These are phyloP conservation scores for Aurinia saxatilis DNA, from an alignment of 345 rosid genomes.

Conservation along the genomic window DNA sequence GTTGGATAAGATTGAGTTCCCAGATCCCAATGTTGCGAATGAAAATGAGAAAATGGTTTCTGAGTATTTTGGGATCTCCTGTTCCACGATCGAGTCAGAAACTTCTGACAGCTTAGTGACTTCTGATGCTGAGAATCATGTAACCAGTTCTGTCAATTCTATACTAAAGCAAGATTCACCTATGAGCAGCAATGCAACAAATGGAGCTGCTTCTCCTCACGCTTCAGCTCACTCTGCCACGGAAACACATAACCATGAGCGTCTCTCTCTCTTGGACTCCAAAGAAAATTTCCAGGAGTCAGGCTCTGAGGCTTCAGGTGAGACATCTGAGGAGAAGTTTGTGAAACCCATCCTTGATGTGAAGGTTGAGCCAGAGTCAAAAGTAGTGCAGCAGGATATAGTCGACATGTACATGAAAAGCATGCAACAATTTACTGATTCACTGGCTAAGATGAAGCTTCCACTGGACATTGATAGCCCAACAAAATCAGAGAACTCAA, in stretches of 20 bases:
- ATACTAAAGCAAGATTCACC: conserved; percentile 62
- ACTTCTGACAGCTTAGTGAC: conserved; percentile 56
- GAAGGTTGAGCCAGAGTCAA: conserved; percentile 66
- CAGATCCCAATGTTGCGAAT: conserved; percentile 83
- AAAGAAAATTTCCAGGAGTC: conserved; percentile 36
- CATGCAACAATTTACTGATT: conserved; percentile 99
- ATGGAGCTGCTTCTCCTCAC: conserved; percentile 68
- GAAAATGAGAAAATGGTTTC: conserved; percentile 97
- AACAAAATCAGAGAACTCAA: conserved; percentile 72
- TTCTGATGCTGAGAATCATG: conserved; percentile 52
- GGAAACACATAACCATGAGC: conserved; percentile 40
- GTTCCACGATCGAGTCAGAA: conserved; percentile 50
- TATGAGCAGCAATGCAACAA: conserved; percentile 70
- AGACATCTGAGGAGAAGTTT: conserved; percentile 29
- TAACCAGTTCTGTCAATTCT: conserved; percentile 40
- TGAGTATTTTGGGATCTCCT: conserved; percentile 72
- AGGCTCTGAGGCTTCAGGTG: conserved; percentile 48
- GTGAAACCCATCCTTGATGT: conserved; percentile 47
- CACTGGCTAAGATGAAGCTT: conserved; percentile 98
- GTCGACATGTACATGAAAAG: conserved; percentile 99
- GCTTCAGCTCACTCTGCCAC: conserved; percentile 53
- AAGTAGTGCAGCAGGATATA: conserved; percentile 84
- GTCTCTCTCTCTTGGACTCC: conserved; percentile 28
- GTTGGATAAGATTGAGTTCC: conserved; percentile 86
- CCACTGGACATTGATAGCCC: conserved; percentile 80